Percentiles rank a stretch among this genome's conserved stretches.
Conservation (phyloP, 2,329 filamentous ascomycete species). For the Colletotrichum sansevieriae region DNA sequence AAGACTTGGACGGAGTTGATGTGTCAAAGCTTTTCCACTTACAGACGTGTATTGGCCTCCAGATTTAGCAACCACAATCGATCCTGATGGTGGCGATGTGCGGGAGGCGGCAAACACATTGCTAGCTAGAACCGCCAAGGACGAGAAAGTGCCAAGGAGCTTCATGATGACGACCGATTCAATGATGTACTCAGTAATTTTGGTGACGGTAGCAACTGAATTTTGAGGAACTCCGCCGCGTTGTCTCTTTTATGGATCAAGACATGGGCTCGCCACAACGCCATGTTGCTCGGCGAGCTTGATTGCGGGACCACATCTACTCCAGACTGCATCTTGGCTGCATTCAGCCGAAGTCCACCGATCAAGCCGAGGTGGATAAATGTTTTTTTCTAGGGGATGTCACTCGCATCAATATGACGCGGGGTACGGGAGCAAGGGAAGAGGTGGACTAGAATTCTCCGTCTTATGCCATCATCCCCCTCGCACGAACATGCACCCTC, state of each 20-base stretch:
- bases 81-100: conserved; percentile 60
- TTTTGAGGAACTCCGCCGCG: accelerated
- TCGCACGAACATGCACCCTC: not conserved
- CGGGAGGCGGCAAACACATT: conserved; percentile 49
- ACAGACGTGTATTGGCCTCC: conserved; percentile 45
- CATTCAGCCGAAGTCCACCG: not conserved
- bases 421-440: conserved; percentile 20
- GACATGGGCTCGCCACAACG: not conserved
- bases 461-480: not conserved
- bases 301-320: not conserved
- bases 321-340: conserved; percentile 22
- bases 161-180: conserved; percentile 15
- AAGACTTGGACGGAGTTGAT: too few species aligned
- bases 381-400: not conserved
- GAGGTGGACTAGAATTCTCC: conserved; percentile 36
- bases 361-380: not conserved
- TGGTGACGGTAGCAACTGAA: not conserved
- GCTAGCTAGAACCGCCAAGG: not conserved
- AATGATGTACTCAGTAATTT: not conserved
- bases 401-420: not conserved
- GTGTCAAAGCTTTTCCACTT: not conserved
- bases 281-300: not conserved
- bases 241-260: conserved; percentile 12
- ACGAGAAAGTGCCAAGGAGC: conserved; percentile 10
- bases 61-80: conserved; percentile 60